Conservation (phyloP, 495 filamentous ascomycete species). For the Pyronema domesticum region DNA sequence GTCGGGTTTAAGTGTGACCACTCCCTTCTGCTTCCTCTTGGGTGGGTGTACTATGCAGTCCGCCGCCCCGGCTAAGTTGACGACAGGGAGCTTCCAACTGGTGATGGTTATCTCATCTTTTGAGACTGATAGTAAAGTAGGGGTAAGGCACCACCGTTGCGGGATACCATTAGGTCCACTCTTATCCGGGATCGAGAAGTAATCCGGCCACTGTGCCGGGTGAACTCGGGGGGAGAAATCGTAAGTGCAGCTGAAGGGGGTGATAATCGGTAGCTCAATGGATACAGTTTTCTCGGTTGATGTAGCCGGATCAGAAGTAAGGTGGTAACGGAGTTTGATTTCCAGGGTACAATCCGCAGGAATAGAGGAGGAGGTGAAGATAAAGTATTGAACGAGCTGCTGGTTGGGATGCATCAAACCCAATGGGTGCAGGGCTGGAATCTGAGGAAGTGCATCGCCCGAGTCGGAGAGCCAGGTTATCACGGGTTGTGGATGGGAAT, state of each 20-base stretch:
- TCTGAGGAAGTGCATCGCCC: slow-evolving; percentile 2
- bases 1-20: slow-evolving; percentile 36
- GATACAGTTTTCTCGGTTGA: slow-evolving; percentile 55
- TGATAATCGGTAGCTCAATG: slow-evolving; percentile 50
- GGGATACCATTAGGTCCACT: slow-evolving; percentile 37
- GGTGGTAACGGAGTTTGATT: slow-evolving; percentile 54
- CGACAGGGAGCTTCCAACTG: slow-evolving; percentile 31
- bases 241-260: slow-evolving; percentile 77
- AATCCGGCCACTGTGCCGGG: slow-evolving; percentile 63
- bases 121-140: slow-evolving; percentile 49
- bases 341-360: slow-evolving; percentile 51
- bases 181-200: slow-evolving; percentile 44
- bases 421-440: slow-evolving; percentile 26
- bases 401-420: slow-evolving; percentile 29
- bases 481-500: slow-evolving; percentile 6
- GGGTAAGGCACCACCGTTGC: slow-evolving; percentile 63
- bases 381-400: slow-evolving; percentile 30
- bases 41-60: slow-evolving; percentile 30
- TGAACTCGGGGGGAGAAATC: slow-evolving; percentile 64
- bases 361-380: slow-evolving; percentile 32
- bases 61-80: slow-evolving; percentile 20
- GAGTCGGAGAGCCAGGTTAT: slow-evolving; percentile 14
- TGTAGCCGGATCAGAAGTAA: slow-evolving; percentile 66
- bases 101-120: slow-evolving; percentile 41
- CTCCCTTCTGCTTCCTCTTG: slow-evolving; percentile 20